phyloP scores from a whole-genome alignment of 352 stramenopile genomes.

The Peronospora belbahrii region DNA sequence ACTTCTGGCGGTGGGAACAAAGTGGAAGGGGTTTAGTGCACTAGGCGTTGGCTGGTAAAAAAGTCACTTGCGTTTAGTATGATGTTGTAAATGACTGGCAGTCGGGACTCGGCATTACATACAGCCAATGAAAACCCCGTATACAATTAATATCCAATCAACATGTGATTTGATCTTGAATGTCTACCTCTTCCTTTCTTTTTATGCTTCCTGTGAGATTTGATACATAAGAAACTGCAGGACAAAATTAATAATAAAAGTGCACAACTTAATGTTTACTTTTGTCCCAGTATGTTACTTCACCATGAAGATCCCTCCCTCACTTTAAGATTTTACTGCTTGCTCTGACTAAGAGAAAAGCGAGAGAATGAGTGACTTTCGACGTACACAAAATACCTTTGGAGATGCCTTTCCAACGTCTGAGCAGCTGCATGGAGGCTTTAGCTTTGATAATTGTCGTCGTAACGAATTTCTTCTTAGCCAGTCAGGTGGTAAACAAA shows the following conservation, averaged over 20 bases:
- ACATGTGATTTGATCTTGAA: not conserved
- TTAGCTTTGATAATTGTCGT: slow-evolving; percentile 91
- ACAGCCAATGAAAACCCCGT: slow-evolving; percentile 31
- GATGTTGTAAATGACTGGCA: slow-evolving; percentile 69
- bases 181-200: not conserved
- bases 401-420: slow-evolving; percentile 54
- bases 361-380: slow-evolving; percentile 68
- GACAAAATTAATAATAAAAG: slow-evolving; percentile 1
- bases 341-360: no score
- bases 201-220: not conserved
- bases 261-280: slow-evolving; percentile 1
- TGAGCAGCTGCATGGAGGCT: slow-evolving; percentile 63
- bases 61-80: slow-evolving; percentile 60
- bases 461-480: slow-evolving; percentile 86
- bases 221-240: not conserved
- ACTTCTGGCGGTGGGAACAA: slow-evolving; percentile 75
- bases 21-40: slow-evolving; percentile 30
- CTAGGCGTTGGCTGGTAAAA: slow-evolving; percentile 16
- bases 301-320: slow-evolving; percentile 23
- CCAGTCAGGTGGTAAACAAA: slow-evolving; percentile 40
- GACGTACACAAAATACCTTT: slow-evolving; percentile 73
- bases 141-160: slow-evolving; percentile 28
- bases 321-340: slow-evolving; percentile 15
- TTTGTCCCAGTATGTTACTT: not conserved
- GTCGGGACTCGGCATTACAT: slow-evolving; percentile 36